Evolutionary conservation across 768 basidiomycete species (phyloP).

Genomic region (Mycena rosella): DNA sequence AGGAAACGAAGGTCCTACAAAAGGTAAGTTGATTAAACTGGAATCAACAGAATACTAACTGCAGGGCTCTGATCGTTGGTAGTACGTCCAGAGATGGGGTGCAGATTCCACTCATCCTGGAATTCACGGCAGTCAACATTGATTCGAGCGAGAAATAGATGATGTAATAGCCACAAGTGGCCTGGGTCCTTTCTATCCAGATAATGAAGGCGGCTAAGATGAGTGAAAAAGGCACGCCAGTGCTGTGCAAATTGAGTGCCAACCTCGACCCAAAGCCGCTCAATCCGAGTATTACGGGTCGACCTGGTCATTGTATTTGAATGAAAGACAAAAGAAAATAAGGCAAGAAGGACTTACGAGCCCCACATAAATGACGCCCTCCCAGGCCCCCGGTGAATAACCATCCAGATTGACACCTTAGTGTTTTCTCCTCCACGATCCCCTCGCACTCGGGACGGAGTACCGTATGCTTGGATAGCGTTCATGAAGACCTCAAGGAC

Average conservation of each 20-base stretch:
- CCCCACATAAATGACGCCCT: constrained; percentile 24
- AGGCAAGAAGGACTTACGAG: not conserved
- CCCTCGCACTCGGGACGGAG: constrained; percentile 1
- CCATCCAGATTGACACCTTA: constrained; percentile 43
- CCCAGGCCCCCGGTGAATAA: constrained; percentile 39
- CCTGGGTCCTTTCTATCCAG: constrained; percentile 3
- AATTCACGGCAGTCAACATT: constrained; percentile 46
- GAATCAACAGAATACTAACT: not conserved
- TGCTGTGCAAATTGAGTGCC: constrained; percentile 17
- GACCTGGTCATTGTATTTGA: not conserved
- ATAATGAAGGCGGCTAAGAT: not conserved
- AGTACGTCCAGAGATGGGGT: constrained; percentile 42
- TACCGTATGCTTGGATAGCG: constrained; percentile 35
- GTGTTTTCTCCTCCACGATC: constrained; percentile 47
- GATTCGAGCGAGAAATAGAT: constrained; percentile 46
- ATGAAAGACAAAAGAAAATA: not conserved
- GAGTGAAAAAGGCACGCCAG: not conserved
- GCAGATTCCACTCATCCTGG: constrained; percentile 48
- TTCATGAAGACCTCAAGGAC: constrained; percentile 36
- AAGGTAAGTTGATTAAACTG: not conserved
- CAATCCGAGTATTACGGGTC: constrained; percentile 12
- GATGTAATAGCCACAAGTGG: constrained; percentile 9
- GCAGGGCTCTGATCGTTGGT: constrained; percentile 24
- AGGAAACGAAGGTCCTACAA: constrained; percentile 2
- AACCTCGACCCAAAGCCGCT: constrained; percentile 12